These are phyloP conservation scores for Solanum sparsipilum DNA, from an alignment of 257 asterid species.

Conservation along the genomic window DNA sequence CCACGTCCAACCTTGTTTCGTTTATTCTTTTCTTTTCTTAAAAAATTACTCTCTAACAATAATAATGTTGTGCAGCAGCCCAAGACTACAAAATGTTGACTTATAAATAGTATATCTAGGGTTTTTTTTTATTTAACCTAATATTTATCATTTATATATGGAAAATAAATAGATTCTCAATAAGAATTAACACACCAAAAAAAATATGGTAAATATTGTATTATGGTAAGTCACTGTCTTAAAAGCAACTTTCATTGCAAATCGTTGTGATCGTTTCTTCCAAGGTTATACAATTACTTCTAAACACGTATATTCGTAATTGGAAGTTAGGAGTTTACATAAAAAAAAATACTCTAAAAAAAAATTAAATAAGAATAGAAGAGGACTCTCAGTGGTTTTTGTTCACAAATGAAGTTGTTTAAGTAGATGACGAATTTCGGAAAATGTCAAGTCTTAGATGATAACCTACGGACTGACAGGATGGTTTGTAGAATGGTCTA, in stretches of 20 bases:
- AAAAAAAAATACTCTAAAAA: background rate
- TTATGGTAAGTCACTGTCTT: background rate
- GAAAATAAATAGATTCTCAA: background rate
- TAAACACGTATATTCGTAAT: background rate
- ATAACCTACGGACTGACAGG: background rate
- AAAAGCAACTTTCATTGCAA: background rate
- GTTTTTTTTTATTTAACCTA: background rate
- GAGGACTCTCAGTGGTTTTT: background rate
- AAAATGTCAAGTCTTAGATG: background rate
- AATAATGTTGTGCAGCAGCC: background rate
- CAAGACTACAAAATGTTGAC: background rate
- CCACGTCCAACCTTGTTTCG: background rate
- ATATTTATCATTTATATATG: background rate
- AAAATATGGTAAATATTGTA: background rate
- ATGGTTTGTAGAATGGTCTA: background rate
- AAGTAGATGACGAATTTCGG: background rate
- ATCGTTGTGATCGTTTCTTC: background rate
- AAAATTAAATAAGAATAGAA: background rate
- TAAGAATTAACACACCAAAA: background rate
- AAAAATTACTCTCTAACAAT: background rate
- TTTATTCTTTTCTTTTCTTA: background rate
- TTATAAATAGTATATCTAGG: background rate
- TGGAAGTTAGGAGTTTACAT: background rate
- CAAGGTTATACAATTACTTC: background rate
- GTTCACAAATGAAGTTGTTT: background rate